Conservation (phyloP, 2,329 filamentous ascomycete genomes). For the Ophiosphaerella korrae region DNA sequence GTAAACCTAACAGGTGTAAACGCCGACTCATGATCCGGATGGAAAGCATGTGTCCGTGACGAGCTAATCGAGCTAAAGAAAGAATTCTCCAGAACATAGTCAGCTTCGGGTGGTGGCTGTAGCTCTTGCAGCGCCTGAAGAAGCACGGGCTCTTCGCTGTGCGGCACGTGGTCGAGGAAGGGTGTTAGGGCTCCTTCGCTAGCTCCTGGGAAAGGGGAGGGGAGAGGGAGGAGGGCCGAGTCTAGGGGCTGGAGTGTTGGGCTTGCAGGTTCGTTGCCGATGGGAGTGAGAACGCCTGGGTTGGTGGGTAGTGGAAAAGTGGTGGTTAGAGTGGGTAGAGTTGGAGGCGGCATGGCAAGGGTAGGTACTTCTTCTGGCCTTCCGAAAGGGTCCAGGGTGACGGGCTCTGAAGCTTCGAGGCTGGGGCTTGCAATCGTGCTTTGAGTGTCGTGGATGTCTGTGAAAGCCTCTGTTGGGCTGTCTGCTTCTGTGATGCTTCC, state of each 20-base stretch:
- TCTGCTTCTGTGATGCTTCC: slow-evolving; percentile 4
- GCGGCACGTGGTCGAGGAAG: slow-evolving; percentile 33
- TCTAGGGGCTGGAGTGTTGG: slow-evolving; percentile 41
- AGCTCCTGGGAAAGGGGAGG: slow-evolving; percentile 46
- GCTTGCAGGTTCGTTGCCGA: slow-evolving; percentile 41
- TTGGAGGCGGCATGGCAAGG: slow-evolving; percentile 42
- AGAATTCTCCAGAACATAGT: slow-evolving; percentile 37
- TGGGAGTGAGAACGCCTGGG: slow-evolving; percentile 34
- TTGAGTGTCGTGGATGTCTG: background rate
- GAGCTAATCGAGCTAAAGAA: slow-evolving; percentile 43
- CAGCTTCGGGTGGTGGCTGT: slow-evolving; percentile 21
- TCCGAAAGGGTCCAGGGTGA: background rate
- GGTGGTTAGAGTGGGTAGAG: slow-evolving; percentile 27
- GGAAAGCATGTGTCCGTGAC: slow-evolving; percentile 23
- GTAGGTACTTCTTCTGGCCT: slow-evolving; percentile 7
- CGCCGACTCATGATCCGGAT: slow-evolving; percentile 41
- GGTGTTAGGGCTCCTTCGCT: slow-evolving; percentile 25
- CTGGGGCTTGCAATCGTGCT: background rate
- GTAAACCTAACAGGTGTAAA: slow-evolving; percentile 45
- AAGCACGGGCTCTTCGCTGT: slow-evolving; percentile 3
- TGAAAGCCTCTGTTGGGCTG: background rate
- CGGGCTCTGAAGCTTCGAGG: no score
- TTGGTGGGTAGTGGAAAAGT: slow-evolving; percentile 15
- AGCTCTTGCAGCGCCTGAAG: slow-evolving; percentile 3
- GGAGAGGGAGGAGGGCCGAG: slow-evolving; percentile 44